Conservation (phyloP, 2,329 filamentous ascomycete genomes). For the Pseudogymnoascus sp. region DNA sequence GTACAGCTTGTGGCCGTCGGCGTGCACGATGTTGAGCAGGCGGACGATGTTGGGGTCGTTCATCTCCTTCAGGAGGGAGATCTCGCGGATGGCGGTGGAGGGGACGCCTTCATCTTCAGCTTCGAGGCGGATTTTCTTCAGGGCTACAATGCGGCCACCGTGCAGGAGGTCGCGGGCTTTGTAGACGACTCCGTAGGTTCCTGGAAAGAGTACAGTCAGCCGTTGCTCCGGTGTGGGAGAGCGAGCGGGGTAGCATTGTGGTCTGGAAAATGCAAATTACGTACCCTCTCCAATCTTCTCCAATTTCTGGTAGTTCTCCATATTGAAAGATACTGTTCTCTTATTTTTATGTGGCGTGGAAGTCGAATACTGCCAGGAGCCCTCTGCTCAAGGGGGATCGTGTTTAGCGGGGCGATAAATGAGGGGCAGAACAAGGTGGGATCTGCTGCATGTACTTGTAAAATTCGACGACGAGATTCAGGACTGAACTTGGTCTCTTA, state of each 20-base stretch:
- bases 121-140: slow-evolving; percentile 94
- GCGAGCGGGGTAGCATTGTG: neutral
- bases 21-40: slow-evolving; percentile 86
- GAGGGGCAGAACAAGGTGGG: slow-evolving; percentile 24
- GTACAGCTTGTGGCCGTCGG: slow-evolving; percentile 90
- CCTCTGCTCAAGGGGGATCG: slow-evolving; percentile 19
- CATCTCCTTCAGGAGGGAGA: slow-evolving; percentile 91
- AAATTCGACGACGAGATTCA: neutral
- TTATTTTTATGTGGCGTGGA: slow-evolving; percentile 23
- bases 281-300: slow-evolving; percentile 94
- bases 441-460: slow-evolving; percentile 17
- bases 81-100: slow-evolving; percentile 87
- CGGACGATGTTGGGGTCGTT: slow-evolving; percentile 83
- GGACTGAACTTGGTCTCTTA: neutral
- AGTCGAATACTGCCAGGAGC: slow-evolving; percentile 24
- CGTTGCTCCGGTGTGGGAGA: neutral
- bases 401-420: slow-evolving; percentile 26
- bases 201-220: slow-evolving; percentile 37
- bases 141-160: slow-evolving; percentile 75
- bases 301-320: slow-evolving; percentile 96
- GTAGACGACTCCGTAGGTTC: slow-evolving; percentile 92
- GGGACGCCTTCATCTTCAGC: slow-evolving; percentile 92
- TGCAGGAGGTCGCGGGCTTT: slow-evolving; percentile 82
- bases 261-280: slow-evolving; percentile 24
- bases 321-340: slow-evolving; percentile 33